Percentiles rank a stretch among this genome's conserved stretches.
Evolutionary conservation across 139 green algal species (phyloP).

Genomic region (Closterium sp.): DNA sequence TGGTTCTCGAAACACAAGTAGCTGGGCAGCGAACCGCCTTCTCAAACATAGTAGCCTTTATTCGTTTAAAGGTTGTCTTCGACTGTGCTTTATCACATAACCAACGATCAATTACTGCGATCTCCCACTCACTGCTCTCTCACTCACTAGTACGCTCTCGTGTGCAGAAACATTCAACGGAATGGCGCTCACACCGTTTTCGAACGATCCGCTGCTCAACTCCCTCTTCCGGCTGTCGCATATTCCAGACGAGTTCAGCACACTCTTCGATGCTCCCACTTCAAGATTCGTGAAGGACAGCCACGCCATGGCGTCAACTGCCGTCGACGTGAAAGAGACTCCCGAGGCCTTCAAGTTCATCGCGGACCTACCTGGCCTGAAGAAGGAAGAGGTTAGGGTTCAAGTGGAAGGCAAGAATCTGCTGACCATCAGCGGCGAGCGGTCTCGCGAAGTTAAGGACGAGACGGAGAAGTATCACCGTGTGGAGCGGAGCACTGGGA

Average conservation of each 20-base stretch:
- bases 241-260: conserved; percentile 27
- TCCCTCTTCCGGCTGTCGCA: background rate
- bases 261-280: background rate
- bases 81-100: too few species aligned
- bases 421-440: conserved; percentile 40
- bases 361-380: conserved; percentile 16
- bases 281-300: background rate
- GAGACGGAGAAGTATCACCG: conserved; percentile 21
- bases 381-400: conserved; percentile 16
- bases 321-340: conserved; percentile 33
- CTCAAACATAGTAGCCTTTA: too few species aligned
- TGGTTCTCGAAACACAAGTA: too few species aligned
- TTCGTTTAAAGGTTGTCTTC: too few species aligned
- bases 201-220: background rate
- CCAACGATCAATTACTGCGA: background rate
- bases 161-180: background rate
- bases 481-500: conserved; percentile 20
- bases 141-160: background rate
- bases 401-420: conserved; percentile 44
- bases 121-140: background rate
- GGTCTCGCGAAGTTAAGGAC: conserved; percentile 9
- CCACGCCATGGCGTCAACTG: background rate
- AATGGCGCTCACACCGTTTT: background rate
- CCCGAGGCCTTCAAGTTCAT: conserved; percentile 4
- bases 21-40: too few species aligned